Evolutionary conservation across 345 rosid species (phyloP).

Genomic region (Isatis tinctoria): DNA sequence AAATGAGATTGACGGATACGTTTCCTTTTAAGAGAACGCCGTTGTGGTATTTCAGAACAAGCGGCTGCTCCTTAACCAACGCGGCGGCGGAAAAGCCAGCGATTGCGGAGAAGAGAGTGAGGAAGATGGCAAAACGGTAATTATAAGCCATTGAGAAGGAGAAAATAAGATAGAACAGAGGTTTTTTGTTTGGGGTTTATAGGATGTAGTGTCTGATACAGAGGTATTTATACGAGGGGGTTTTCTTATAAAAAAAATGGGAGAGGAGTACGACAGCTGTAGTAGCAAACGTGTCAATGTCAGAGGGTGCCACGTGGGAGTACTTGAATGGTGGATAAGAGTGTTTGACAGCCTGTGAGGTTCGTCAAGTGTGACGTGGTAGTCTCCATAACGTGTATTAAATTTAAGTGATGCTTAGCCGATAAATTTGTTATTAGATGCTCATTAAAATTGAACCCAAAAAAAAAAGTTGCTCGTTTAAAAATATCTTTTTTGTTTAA

Average conservation of each 20-base stretch:
- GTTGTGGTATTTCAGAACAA: conserved; percentile 32
- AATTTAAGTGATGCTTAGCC: conserved; percentile 21
- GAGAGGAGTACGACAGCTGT: conserved; percentile 21
- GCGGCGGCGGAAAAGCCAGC: conserved; percentile 34
- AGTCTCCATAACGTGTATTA: conserved; percentile 24
- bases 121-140: conserved; percentile 35
- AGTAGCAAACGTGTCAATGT: conserved; percentile 11
- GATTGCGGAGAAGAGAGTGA: conserved; percentile 18
- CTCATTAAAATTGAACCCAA: too few relatives aligned
- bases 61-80: conserved; percentile 73
- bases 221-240: conserved; percentile 19
- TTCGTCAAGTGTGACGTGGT: conserved; percentile 17
- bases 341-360: conserved; percentile 28
- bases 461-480: too few relatives aligned
- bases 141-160: conserved; percentile 37
- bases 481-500: background rate
- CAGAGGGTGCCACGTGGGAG: background rate
- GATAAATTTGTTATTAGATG: conserved; percentile 17
- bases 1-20: conserved; percentile 23
- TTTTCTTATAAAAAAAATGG: background rate
- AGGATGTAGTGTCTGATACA: background rate
- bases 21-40: conserved; percentile 28
- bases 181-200: conserved; percentile 1
- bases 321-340: background rate
- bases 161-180: background rate